Evolutionary conservation across 495 filamentous ascomycete genomes (phyloP).

Genomic region (Xylaria curta): DNA sequence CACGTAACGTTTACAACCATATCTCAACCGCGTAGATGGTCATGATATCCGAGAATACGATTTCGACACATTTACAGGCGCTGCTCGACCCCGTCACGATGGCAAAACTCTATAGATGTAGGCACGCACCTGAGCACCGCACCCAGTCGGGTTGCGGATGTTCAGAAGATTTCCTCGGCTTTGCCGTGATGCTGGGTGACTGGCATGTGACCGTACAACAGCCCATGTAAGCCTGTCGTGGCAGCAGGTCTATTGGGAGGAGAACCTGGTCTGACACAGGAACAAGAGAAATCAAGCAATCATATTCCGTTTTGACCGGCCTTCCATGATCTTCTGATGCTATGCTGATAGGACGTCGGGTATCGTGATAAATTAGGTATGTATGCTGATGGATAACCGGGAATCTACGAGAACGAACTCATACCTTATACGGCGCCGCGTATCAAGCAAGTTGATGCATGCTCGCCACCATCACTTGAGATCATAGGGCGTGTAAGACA

Average conservation of each 20-base stretch:
- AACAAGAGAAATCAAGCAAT: slow-evolving; percentile 16
- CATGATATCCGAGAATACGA: not conserved
- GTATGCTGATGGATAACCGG: slow-evolving; percentile 22
- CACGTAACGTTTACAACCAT: slow-evolving; percentile 1
- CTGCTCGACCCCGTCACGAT: not conserved
- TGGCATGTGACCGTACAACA: slow-evolving; percentile 24
- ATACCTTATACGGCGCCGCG: slow-evolving; percentile 1
- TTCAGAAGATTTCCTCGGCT: slow-evolving; percentile 12
- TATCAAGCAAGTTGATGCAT: slow-evolving; percentile 9
- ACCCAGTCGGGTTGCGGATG: slow-evolving; percentile 15
- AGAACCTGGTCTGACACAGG: slow-evolving; percentile 18
- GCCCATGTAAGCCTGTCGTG: slow-evolving; percentile 25
- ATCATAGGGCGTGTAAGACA: not conserved
- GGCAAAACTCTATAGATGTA: slow-evolving; percentile 4
- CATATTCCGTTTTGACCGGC: slow-evolving; percentile 18
- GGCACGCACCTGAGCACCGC: not conserved
- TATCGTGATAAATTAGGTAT: slow-evolving; percentile 28
- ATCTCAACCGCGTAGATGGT: not conserved
- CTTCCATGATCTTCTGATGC: slow-evolving; percentile 5
- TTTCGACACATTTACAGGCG: slow-evolving; percentile 5
- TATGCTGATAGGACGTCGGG: slow-evolving; percentile 26
- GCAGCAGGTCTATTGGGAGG: slow-evolving; percentile 21
- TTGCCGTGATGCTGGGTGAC: slow-evolving; percentile 19
- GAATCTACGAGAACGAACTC: slow-evolving; percentile 6
- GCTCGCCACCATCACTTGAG: slow-evolving; percentile 16